These are phyloP conservation scores for Trichosporon inkin DNA, from an alignment of 1,284 basidiomycete species.

Conservation along the genomic window DNA sequence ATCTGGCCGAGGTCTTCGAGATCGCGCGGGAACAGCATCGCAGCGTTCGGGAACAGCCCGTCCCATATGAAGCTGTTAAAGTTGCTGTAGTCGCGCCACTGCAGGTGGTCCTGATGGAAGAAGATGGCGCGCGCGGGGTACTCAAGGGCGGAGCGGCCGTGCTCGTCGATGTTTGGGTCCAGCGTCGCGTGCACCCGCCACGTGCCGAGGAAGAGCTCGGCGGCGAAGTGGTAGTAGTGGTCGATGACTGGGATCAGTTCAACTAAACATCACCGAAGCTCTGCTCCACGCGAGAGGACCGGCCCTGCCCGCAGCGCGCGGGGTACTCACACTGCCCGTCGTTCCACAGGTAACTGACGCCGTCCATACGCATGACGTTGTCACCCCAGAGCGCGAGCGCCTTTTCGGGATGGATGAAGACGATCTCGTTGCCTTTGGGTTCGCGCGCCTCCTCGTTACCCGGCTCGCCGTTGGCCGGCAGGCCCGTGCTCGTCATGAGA, in stretches of 20 bases:
- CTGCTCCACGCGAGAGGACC: too few relatives aligned
- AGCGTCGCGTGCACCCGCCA: conserved; percentile 63
- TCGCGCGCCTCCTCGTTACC: conserved; percentile 64
- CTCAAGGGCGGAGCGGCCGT: conserved; percentile 37
- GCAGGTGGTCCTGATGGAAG: conserved; percentile 38
- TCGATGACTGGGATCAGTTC: conserved; percentile 56
- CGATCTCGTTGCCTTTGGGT: conserved; percentile 58
- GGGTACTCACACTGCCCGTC: conserved; percentile 48
- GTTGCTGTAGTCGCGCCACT: conserved; percentile 48
- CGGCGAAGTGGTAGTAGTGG: conserved; percentile 67
- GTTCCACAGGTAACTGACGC: conserved; percentile 58
- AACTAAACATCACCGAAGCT: not conserved
- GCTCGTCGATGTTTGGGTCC: conserved; percentile 40
- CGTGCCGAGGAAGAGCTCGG: conserved; percentile 75
- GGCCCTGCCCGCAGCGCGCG: too few relatives aligned
- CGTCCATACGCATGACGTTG: conserved; percentile 63
- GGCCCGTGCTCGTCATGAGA: conserved; percentile 65
- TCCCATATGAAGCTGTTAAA: conserved; percentile 48
- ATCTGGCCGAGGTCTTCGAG: conserved; percentile 58
- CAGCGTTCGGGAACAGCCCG: conserved; percentile 47
- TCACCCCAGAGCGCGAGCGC: conserved; percentile 63
- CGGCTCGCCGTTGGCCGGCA: conserved; percentile 58
- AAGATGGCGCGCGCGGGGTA: conserved; percentile 47
- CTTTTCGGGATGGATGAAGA: conserved; percentile 58
- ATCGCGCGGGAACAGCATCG: conserved; percentile 63